Base-by-base conservation (phyloP, 768 basidiomycete species). In the Boletus sensibilis region DNA sequence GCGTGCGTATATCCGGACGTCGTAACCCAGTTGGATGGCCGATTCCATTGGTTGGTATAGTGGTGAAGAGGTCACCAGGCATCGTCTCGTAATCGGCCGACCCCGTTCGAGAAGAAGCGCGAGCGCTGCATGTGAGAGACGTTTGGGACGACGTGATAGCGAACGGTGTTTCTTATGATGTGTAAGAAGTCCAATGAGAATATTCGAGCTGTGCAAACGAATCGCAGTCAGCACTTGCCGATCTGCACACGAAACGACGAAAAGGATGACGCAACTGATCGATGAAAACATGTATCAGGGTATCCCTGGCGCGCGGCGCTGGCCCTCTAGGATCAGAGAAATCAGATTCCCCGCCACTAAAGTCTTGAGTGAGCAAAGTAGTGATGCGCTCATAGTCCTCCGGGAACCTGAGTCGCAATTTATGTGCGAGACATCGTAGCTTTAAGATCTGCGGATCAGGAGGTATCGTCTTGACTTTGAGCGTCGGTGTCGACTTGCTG, bases 41-140 rank as follows among this genome's bases (percentile, higher is more conserved):
- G 79, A 74, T 11, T 87, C 84, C 78, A 94, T 85, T 12, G 88
- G 82, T 68, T 94, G 93, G 70, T 92, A 90, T 46, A 94, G 72
- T 2, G 93, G 92, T 41, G 87, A 90, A 13, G 88, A 91, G 0
- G 91, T 84, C 33, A 88, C 92, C 7, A 92, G 77, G 7, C 91
- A 87, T 23, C 90, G 82, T 33, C 87, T 81, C 23, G 82, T 84
- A 51, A 92, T 78, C 9, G 86, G 82, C 35, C 92, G 80, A 8
- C 92, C 93, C 38, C 92, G 82, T 72, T 94, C 92, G 37, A 95
- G 78, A 52, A 94, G 82, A 37, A 94, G 79, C 2, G 85, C 79
- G 33, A 94, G 78, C 6, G 89, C 87, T 4, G 86, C 79, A 70
- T 94, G 91, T 49, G 88, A 93, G 21, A 95, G 72, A 59, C 84